phyloP scores from a whole-genome alignment of 169 alveolate genomes.

The Cryptosporidium sp. region DNA sequence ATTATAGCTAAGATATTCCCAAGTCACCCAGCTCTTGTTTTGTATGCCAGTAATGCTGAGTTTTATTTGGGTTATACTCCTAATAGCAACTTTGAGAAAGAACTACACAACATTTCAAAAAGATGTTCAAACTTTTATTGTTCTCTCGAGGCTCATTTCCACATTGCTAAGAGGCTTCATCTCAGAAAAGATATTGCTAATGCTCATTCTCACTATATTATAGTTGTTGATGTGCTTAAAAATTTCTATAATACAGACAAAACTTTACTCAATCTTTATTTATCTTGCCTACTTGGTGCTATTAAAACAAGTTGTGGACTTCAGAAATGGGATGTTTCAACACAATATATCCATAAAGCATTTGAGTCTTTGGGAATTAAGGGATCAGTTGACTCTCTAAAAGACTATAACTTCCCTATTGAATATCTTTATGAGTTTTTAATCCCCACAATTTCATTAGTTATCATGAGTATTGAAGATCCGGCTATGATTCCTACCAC shows the following conservation, averaged over 20 bases:
- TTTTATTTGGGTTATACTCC: background rate
- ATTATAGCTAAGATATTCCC: slow-evolving; percentile 19
- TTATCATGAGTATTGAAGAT: slow-evolving; percentile 56
- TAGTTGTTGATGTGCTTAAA: slow-evolving; percentile 5
- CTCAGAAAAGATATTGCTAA: background rate
- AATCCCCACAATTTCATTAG: slow-evolving; percentile 25
- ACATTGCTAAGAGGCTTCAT: slow-evolving; percentile 41
- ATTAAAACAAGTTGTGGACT: slow-evolving; percentile 33
- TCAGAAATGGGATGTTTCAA: slow-evolving; percentile 53
- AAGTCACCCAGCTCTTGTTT: slow-evolving; percentile 40
- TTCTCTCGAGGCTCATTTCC: slow-evolving; percentile 8
- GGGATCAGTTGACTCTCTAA: slow-evolving; percentile 26
- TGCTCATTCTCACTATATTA: slow-evolving; percentile 14
- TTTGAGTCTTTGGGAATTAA: slow-evolving; percentile 41
- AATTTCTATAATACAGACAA: background rate
- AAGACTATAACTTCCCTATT: slow-evolving; percentile 40
- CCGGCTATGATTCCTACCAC: slow-evolving; percentile 21
- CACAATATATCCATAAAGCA: slow-evolving; percentile 34
- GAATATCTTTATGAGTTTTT: slow-evolving; percentile 32
- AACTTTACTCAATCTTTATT: background rate
- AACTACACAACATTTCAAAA: slow-evolving; percentile 9
- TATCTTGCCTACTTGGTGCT: slow-evolving; percentile 32
- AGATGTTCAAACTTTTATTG: slow-evolving; percentile 41
- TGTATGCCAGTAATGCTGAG: slow-evolving; percentile 22
- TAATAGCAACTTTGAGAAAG: background rate